A percentile compares a stretch with the other conserved stretches of the same genome.
Evolutionary conservation across 257 asterid genomes (phyloP).

Genomic region (Scutellaria minor): DNA sequence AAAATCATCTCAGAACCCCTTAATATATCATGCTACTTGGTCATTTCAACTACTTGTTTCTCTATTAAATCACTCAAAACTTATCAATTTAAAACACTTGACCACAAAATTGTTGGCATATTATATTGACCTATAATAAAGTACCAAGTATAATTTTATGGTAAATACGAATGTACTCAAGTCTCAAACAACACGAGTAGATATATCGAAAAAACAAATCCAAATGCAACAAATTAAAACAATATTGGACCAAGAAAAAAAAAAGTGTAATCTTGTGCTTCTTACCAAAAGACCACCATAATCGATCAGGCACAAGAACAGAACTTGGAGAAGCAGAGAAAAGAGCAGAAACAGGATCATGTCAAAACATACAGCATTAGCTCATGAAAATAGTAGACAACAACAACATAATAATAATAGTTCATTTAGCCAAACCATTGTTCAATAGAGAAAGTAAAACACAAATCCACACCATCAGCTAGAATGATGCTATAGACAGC

Average conservation of each 20-base stretch:
- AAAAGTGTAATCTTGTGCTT: not conserved
- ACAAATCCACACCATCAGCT: constrained; percentile 29
- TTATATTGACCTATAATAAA: too few species aligned
- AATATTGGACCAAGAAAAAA: not conserved
- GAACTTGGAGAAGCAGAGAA: not conserved
- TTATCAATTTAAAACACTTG: too few species aligned
- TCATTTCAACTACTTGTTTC: too few species aligned
- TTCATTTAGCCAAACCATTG: constrained; percentile 27
- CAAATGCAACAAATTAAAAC: not conserved
- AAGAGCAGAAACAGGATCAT: not conserved
- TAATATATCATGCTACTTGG: too few species aligned
- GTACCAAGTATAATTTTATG: too few species aligned
- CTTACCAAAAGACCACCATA: not conserved
- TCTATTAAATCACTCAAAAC: too few species aligned
- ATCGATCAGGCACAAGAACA: not conserved
- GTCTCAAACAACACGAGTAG: too few species aligned
- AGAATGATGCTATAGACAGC: constrained; percentile 11
- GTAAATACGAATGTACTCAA: too few species aligned
- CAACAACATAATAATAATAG: not conserved
- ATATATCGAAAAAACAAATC: not conserved
- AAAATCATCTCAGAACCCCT: too few species aligned
- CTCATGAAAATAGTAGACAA: constrained; percentile 15
- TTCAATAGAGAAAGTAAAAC: constrained; percentile 22
- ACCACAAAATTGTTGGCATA: too few species aligned
- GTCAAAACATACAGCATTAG: not conserved